These are phyloP conservation scores for Axilococcus clingmanii DNA, from an alignment of 139 green algal species.

Conservation along the genomic window DNA sequence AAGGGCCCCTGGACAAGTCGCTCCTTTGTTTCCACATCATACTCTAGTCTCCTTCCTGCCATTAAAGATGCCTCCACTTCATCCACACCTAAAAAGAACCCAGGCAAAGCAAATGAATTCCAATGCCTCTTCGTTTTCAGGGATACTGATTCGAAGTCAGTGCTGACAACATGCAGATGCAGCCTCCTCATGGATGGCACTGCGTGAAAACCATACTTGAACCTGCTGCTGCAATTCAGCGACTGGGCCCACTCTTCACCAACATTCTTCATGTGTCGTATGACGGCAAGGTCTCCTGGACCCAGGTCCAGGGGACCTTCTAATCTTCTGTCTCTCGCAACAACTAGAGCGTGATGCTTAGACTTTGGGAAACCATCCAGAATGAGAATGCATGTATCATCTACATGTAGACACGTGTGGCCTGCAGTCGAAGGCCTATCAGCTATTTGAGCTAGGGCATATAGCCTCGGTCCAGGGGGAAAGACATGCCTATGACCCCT, in stretches of 20 bases:
- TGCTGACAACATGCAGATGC: constrained; percentile 76
- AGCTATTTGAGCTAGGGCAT: neutral
- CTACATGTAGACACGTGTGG: constrained; percentile 13
- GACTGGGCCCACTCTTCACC: neutral
- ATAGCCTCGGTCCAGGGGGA: neutral
- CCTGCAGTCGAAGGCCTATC: neutral
- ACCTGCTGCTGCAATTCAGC: constrained; percentile 4
- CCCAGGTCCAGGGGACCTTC: constrained; percentile 31
- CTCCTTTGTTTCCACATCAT: constrained; percentile 10
- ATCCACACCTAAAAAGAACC: constrained; percentile 63
- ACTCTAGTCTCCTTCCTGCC: constrained; percentile 21
- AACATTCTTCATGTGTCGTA: constrained; percentile 49
- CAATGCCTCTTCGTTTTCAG: constrained; percentile 83
- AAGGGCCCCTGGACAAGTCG: constrained; percentile 44
- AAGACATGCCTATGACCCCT: neutral
- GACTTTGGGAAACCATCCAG: constrained; percentile 55
- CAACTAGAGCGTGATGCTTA: constrained; percentile 45
- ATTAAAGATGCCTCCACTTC: constrained; percentile 17
- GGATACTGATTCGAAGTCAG: constrained; percentile 38
- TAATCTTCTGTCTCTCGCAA: constrained; percentile 39
- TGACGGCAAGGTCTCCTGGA: constrained; percentile 33
- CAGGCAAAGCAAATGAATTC: constrained; percentile 59
- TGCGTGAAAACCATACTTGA: constrained; percentile 68
- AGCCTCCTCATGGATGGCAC: constrained; percentile 73
- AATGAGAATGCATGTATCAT: constrained; percentile 43